Percentiles rank a stretch among this genome's conserved stretches.
These are phyloP conservation scores for Gossypium australe DNA, from an alignment of 345 rosid species.

Conservation along the genomic window DNA sequence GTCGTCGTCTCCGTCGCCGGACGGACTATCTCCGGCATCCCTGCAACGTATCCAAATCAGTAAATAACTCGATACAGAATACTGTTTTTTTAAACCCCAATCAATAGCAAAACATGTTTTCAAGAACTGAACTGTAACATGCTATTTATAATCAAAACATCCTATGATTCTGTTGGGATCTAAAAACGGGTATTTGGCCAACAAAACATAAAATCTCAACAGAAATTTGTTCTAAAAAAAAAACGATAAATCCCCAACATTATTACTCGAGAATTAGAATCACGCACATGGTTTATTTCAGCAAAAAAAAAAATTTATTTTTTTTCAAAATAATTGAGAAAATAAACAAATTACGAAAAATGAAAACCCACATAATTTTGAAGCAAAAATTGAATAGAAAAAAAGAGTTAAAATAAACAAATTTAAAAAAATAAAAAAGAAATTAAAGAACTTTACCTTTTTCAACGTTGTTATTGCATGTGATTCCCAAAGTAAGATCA, in stretches of 20 bases:
- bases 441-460: slow-evolving; percentile 30
- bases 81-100: background rate
- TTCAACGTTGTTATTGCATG: slow-evolving; percentile 33
- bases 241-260: background rate
- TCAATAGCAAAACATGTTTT: background rate
- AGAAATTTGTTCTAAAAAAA: background rate
- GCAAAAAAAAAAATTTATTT: background rate
- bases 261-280: background rate
- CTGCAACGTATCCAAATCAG: slow-evolving; percentile 28
- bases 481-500: slow-evolving; percentile 63
- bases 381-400: background rate
- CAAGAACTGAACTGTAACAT: background rate
- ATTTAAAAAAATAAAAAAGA: background rate
- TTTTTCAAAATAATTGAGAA: background rate
- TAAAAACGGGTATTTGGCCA: background rate
- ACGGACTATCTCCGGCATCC: slow-evolving; percentile 21
- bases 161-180: background rate
- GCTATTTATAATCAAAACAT: slow-evolving; percentile 10
- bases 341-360: background rate
- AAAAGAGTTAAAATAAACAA: background rate
- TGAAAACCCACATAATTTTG: background rate
- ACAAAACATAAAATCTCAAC: background rate
- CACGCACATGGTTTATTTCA: slow-evolving; percentile 2
- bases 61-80: slow-evolving; percentile 14
- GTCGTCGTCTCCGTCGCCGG: background rate